These are phyloP conservation scores for Leishmania lainsoni DNA, from an alignment of 208 protist species.

Conservation along the genomic window DNA sequence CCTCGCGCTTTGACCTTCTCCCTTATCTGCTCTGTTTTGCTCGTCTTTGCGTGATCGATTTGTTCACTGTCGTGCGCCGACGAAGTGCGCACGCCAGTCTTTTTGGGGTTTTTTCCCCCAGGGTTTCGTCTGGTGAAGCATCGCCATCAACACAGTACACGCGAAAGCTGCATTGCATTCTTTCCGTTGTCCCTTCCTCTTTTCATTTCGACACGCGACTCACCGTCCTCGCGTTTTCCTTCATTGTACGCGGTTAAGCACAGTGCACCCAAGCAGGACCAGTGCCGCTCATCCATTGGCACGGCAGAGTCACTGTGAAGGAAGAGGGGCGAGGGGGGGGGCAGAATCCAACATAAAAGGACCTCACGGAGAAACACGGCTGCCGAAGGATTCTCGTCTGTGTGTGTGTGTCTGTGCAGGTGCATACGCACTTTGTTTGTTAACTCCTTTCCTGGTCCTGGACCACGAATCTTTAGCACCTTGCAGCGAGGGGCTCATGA, in stretches of 20 bases:
- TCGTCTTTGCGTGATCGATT: not conserved
- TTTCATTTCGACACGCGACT: not conserved
- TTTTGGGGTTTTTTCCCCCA: not conserved
- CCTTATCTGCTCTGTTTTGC: not conserved
- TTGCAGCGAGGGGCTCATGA: conserved; percentile 1
- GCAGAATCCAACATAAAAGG: not conserved
- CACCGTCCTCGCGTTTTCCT: not conserved
- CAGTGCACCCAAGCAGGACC: not conserved
- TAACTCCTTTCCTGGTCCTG: not conserved
- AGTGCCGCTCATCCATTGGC: not conserved
- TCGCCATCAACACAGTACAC: not conserved
- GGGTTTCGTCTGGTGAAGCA: not conserved
- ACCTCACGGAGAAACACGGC: not conserved
- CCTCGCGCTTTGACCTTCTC: not conserved
- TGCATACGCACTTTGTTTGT: not conserved
- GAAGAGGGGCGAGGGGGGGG: not conserved
- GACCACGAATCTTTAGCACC: not conserved
- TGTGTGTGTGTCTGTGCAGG: not conserved
- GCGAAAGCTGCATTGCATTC: too few relatives aligned
- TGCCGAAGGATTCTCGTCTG: not conserved
- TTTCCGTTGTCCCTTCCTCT: not conserved
- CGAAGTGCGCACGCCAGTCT: not conserved
- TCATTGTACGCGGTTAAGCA: not conserved
- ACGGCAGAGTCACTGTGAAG: not conserved
- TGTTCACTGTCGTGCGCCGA: not conserved